Conservation (phyloP, 2,329 filamentous ascomycete genomes). For the Microsporum audouinii region DNA sequence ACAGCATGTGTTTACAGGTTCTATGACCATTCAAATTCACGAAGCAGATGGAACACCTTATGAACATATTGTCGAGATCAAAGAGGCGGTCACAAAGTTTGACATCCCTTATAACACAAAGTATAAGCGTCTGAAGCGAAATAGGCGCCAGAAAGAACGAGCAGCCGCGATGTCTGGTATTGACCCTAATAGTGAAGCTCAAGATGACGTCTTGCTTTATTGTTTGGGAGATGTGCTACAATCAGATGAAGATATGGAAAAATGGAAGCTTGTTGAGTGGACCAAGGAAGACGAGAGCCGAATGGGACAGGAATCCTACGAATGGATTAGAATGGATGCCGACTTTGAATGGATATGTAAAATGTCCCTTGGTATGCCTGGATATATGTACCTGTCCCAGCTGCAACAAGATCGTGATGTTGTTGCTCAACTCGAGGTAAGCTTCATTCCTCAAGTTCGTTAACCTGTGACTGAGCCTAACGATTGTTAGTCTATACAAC, state of each 20-base stretch:
- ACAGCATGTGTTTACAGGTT: conserved; percentile 78
- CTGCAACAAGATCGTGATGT: conserved; percentile 95
- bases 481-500: conserved; percentile 54
- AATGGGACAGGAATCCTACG: conserved; percentile 94
- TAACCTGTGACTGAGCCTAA: conserved; percentile 13
- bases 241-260: conserved; percentile 63
- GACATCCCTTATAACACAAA: conserved; percentile 99
- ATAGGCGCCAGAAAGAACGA: conserved; percentile 68
- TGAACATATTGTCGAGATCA: conserved; percentile 94
- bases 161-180: conserved; percentile 52
- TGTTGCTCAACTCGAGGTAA: conserved; percentile 61
- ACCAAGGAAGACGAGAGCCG: conserved; percentile 72
- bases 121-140: conserved; percentile 92
- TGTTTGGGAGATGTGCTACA: conserved; percentile 86
- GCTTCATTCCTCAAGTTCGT: conserved; percentile 9
- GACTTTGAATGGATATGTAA: conserved; percentile 97
- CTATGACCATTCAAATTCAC: conserved; percentile 95
- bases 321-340: conserved; percentile 96
- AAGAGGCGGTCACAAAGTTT: conserved; percentile 70
- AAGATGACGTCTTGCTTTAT: conserved; percentile 77
- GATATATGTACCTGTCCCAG: conserved; percentile 97
- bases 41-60: conserved; percentile 97
- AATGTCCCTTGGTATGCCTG: conserved; percentile 69
- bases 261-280: conserved; percentile 85
- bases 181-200: conserved; percentile 52